phyloP scores from a whole-genome alignment of 139 green algal genomes.

The Tetraselmis chui region DNA sequence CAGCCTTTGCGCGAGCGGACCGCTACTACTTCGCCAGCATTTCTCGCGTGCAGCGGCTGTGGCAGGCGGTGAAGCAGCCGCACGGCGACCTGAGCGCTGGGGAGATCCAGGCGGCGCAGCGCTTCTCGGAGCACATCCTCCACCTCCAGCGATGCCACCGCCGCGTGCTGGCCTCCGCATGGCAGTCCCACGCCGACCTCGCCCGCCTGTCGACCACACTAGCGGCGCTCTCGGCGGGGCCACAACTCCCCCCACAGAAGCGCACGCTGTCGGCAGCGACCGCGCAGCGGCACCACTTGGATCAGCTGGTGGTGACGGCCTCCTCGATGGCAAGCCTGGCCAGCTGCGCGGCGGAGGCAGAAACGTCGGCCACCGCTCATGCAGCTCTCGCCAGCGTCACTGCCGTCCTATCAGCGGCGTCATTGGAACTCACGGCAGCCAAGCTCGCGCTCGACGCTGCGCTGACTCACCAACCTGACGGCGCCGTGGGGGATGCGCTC shows the following conservation, averaged over 20 bases:
- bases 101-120: conserved; percentile 53
- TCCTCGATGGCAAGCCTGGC: neutral
- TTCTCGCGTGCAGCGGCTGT: conserved; percentile 76
- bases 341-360: neutral
- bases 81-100: conserved; percentile 63
- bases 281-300: neutral
- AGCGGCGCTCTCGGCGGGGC: neutral
- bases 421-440: neutral
- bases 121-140: conserved; percentile 66
- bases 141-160: conserved; percentile 62
- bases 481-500: neutral
- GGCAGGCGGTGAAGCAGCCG: conserved; percentile 39
- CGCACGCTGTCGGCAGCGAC: conserved; percentile 15
- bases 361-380: neutral
- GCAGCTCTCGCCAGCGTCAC: neutral
- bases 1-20: conserved; percentile 52
- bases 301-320: neutral
- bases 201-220: neutral
- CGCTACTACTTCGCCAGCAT: conserved; percentile 76
- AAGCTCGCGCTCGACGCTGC: neutral
- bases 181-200: neutral
- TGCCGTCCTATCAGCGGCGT: neutral
- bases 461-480: too few relatives aligned
- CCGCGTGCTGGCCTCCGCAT: conserved; percentile 23
- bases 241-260: neutral